These are phyloP conservation scores for Fusarium subtropicale DNA, from an alignment of 2,329 filamentous ascomycete genomes.

Conservation along the genomic window DNA sequence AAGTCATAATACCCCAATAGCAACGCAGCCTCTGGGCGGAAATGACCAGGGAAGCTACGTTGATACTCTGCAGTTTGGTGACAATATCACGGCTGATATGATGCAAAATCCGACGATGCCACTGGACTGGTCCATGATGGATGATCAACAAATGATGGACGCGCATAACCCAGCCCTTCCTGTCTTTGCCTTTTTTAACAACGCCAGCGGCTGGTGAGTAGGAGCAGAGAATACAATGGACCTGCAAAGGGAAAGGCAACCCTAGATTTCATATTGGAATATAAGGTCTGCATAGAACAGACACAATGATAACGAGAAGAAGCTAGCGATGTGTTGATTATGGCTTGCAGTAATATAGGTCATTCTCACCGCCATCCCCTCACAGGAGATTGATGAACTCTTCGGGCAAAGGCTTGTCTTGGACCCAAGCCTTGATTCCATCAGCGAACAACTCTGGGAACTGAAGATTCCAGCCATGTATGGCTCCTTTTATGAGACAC, in stretches of 20 bases:
- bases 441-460: slow-evolving; percentile 54
- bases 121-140: not conserved
- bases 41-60: not conserved
- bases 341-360: rapidly evolving
- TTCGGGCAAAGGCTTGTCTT: slow-evolving; percentile 43
- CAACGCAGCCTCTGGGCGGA: not conserved
- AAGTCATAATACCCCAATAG: not conserved
- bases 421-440: slow-evolving; percentile 54
- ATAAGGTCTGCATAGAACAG: too few relatives aligned
- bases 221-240: rapidly evolving
- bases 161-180: slow-evolving; percentile 11
- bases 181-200: slow-evolving; percentile 18
- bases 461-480: slow-evolving; percentile 57
- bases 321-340: not conserved
- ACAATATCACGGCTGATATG: not conserved
- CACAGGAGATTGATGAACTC: slow-evolving; percentile 30
- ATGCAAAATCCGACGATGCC: not conserved
- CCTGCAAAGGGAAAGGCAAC: rapidly evolving
- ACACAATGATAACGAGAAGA: not conserved
- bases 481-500: not conserved
- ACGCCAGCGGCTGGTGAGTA: not conserved
- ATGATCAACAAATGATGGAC: not conserved
- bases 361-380: not conserved
- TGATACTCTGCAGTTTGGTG: not conserved
- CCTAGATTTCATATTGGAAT: too few relatives aligned